Evolutionary conservation across 169 alveolate species (phyloP), one percentile per base, ranked within the genome.

Genomic region (Toxoplasma gondii): DNA sequence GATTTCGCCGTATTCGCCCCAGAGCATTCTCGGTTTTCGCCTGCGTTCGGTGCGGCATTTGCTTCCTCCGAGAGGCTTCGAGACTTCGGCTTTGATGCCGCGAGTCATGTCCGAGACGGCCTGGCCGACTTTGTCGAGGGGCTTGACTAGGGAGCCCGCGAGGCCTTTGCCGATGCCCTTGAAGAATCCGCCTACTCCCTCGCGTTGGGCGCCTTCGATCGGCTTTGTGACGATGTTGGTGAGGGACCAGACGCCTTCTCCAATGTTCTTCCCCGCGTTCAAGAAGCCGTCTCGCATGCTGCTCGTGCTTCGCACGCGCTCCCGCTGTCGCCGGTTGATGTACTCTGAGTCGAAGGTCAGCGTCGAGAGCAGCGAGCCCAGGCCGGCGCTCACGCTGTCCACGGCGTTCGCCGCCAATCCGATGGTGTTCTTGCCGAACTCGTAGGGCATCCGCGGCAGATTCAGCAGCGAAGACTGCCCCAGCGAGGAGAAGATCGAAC

Each of bases 81-180:
- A 95, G 93, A 97, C 94, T 38, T 97, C 98, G 16, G 98, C 99
- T 81, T 97, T 97, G 92, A 98, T 97, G 39, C 98, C 98, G 43
- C 97, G 96, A 31, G 98, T 97, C 53, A 98, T 98, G 84, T 97
- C 97, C 27, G 98, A 97, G 43, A 98, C 98, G 67, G 99, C 99
- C 96, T 97, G 98, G 1, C 99, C 99, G 74, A 97, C 98, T 94
- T 98, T 97, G 93, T 98, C 99, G 45, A 98, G 96, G 53, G 99
- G 99, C 84, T 97, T 98, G n/a, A 98, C 98, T 27, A 98, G 96
- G 31, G 99, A 97, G 34, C 99, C 98, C 7, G 98, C 98, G n/a
- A 98, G 95, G n/a, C 99, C 99, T 82, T 97, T 97, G 43, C 98
- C 98, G 74, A 98, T 93, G n/a, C 99, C 99, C 84, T 97, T 97